Conservation (phyloP, 2,329 filamentous ascomycete genomes). For the Ophiostoma novo-ulmi region DNA sequence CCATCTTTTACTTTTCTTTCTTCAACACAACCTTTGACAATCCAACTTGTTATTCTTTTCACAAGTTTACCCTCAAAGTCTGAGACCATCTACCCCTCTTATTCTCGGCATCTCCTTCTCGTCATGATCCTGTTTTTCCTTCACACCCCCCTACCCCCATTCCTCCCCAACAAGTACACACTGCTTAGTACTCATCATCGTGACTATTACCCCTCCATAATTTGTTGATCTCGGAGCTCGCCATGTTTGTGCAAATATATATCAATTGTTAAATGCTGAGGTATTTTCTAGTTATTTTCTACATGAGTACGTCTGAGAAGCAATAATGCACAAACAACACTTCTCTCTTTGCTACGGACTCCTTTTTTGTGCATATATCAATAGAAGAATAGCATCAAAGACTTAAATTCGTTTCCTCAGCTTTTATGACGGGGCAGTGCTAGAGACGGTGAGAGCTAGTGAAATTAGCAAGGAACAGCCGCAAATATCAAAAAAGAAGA, state of each 20-base stretch:
- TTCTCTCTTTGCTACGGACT: neutral
- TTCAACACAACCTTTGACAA: neutral
- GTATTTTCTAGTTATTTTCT: constrained; percentile 10
- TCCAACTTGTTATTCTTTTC: neutral
- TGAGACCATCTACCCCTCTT: constrained; percentile 9
- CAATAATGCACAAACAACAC: constrained; percentile 6
- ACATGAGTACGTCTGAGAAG: neutral
- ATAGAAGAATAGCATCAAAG: neutral
- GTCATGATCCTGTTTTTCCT: neutral
- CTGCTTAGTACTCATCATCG: constrained; percentile 3
- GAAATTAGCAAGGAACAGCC: constrained; percentile 7
- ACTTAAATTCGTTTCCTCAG: neutral
- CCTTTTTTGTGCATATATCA: neutral
- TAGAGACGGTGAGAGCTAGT: neutral
- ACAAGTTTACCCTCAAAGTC: neutral
- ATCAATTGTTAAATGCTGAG: neutral
- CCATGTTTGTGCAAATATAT: neutral
- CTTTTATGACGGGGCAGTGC: constrained; percentile 9
- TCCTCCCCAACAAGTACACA: neutral
- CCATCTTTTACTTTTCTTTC: neutral
- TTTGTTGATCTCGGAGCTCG: neutral
- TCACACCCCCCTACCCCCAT: neutral
- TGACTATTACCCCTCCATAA: neutral
- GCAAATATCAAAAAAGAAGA: neutral
- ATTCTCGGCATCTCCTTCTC: constrained; percentile 10